Evolutionary conservation across 192 early-diverging fungal species (phyloP).

Genomic region (Coemansia brasiliensis): DNA sequence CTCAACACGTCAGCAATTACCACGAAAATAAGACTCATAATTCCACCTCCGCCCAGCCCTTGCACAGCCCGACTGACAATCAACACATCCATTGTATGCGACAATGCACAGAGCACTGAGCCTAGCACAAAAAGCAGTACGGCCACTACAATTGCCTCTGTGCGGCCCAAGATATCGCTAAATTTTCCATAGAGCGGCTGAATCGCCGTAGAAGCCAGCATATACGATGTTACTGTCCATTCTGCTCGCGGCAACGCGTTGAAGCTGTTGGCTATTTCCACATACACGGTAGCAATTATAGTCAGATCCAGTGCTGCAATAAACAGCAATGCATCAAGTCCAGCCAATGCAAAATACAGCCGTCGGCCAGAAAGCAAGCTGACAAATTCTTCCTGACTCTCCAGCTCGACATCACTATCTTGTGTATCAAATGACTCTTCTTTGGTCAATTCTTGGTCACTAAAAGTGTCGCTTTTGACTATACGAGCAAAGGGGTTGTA

Average conservation of each 20-base stretch:
- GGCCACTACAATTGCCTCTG: conserved; percentile 73
- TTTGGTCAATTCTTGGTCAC: not conserved
- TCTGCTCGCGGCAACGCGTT: conserved; percentile 65
- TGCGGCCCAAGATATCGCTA: conserved; percentile 89
- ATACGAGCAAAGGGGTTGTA: conserved; percentile 15
- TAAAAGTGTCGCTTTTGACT: conserved; percentile 11
- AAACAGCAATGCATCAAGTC: conserved; percentile 67
- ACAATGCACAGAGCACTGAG: conserved; percentile 79
- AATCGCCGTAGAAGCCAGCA: conserved; percentile 64
- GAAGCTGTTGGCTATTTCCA: conserved; percentile 76
- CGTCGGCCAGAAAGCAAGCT: conserved; percentile 13
- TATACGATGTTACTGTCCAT: conserved; percentile 82
- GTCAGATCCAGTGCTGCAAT: conserved; percentile 84
- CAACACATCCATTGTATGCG: conserved; percentile 64
- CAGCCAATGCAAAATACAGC: conserved; percentile 49
- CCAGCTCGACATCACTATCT: not conserved
- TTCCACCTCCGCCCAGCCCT: conserved; percentile 80
- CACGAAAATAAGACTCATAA: conserved; percentile 73
- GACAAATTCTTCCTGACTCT: not conserved
- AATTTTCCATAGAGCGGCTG: conserved; percentile 76
- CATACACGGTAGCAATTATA: conserved; percentile 79
- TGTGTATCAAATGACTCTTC: not conserved
- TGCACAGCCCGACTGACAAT: conserved; percentile 78
- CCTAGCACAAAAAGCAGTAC: conserved; percentile 79
- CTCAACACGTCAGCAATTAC: conserved; percentile 86